Evolutionary conservation across 257 asterid species (phyloP), one percentile per base, ranked within the genome.

Genomic region (Nicotiana obtusifolia): DNA sequence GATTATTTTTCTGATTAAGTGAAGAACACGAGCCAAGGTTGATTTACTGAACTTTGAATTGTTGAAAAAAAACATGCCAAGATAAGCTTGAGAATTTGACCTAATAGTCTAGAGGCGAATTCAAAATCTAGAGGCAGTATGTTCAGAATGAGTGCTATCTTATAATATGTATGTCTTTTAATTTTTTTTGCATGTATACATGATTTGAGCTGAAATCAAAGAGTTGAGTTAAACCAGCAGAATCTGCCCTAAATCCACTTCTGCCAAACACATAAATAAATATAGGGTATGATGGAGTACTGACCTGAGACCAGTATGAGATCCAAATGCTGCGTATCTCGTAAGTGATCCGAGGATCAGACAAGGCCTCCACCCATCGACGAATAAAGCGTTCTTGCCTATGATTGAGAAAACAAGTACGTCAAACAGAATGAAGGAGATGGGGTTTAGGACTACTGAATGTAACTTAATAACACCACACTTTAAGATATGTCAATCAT

Each of bases 281-380:
- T 24, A 14, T 24, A 73, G 41, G 15, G 64, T 75, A 24, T 49
- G 44, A 15, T 26, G 14, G 24, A 49, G 10, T 49, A 10, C 80
- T 53, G 61, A 85, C 87, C 82, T 85, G 85, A 78, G 87, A 57
- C 87, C 87, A 85, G 85, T 85, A 85, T 24, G 85, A 62, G 66
- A 85, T 82, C 87, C 87, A 85, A 49, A 85, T 78, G 47, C 85
- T 82, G 83, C 85, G 81, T 20, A 85, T 85, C 81, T 85, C 87
- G 30, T 85, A 64, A 52, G 87, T 85, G 41, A 85, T 60, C 7
- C 83, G 71, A 7, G 87, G 87, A 65, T 85, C 87, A 49, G 83
- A 82, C 56, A 85, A 85, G 65, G 87, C 85, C 47, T 60, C 78
- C 37, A 85, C 83, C 85, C 85, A 85, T 3, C 87, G 87, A 7